Evolutionary conservation across 331 rosid genomes (phyloP), one percentile per base, ranked within the genome.

Genomic region (Spiraea crenata): DNA sequence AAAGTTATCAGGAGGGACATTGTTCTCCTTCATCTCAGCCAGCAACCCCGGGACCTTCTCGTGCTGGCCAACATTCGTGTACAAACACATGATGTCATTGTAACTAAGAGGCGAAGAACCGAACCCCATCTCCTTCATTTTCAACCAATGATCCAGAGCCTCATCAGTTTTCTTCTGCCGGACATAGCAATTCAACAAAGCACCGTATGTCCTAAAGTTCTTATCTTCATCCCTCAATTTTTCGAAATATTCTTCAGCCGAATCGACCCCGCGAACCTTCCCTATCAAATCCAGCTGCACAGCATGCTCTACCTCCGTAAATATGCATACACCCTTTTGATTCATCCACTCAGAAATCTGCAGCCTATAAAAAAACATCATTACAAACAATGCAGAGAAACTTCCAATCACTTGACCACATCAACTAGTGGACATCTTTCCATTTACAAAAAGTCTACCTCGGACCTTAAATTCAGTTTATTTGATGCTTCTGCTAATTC

Each of bases 311-410:
- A 51, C 54, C 0, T 88, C 40, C 11, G 95, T 77, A 72, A 91
- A 93, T 67, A 84, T 79, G 87, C 96, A 93, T n/a, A 86, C 79
- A 19, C 92, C 92, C 50, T 66, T 89, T 72, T 76, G 63, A 25
- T 79, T 76, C 99, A 91, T 91, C 99, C 97, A 91, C 76, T 91
- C 91, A 31, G 95, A 93, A 52, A 91, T 82, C 99, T 91, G 84
- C 82, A 72, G 11, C 70, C 67, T 6, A 44, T 17, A 54, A 10
- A 4, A 54, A 10, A 4, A 10, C 20, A 50, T 39, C 41, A n/a
- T 3, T 11, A 58, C 39, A 41, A 56, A 25, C 1, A 25, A 31
- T 25, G 41, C 61, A 60, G 49, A 57, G 44, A 7, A 55, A 17
- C 52, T 16, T 31, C 63, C 64, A 69, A 12, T 55, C 55, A 44